A percentile compares a stretch with the other conserved stretches of the same genome.
These are phyloP conservation scores for Lachancea cidri DNA, from an alignment of 805 yeast genomes.

Conservation along the genomic window DNA sequence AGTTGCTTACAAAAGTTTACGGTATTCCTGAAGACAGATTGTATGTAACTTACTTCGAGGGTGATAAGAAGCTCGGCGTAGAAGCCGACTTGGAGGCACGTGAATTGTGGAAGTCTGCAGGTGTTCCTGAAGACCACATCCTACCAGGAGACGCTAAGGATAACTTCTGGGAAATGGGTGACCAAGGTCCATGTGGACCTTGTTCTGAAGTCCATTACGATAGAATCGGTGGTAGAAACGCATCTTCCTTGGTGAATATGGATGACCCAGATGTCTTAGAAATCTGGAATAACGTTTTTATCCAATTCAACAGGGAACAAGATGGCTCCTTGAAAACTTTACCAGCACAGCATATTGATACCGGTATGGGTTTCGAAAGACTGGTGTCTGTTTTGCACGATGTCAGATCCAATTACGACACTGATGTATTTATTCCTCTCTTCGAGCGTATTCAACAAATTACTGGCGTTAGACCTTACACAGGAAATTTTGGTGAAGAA, in stretches of 20 bases:
- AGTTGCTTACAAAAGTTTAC: constrained; percentile 77
- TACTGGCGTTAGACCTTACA: constrained; percentile 86
- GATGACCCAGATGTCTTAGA: constrained; percentile 98
- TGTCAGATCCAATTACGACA: constrained; percentile 90
- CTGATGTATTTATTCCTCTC: constrained; percentile 91
- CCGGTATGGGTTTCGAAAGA: constrained; percentile 99
- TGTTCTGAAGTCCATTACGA: constrained; percentile 97
- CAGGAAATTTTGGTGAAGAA: constrained; percentile 90
- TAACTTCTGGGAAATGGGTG: constrained; percentile 99
- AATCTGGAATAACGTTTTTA: constrained; percentile 96
- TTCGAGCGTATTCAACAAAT: constrained; percentile 84
- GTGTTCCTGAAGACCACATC: constrained; percentile 88
- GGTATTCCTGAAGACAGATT: constrained; percentile 74
- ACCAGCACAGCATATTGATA: constrained; percentile 94
- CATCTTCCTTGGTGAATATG: constrained; percentile 81
- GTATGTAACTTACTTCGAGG: constrained; percentile 95
- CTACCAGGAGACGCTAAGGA: constrained; percentile 87
- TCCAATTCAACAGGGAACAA: constrained; percentile 93
- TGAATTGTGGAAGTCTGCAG: constrained; percentile 76
- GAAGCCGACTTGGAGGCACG: constrained; percentile 94
- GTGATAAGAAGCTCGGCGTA: constrained; percentile 75
- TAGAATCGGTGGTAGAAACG: constrained; percentile 97
- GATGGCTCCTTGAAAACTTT: constrained; percentile 72
- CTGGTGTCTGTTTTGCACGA: constrained; percentile 91
- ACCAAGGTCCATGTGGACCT: constrained; percentile 99